Conservation (phyloP, 1,139 yeast species). For the Hyphopichia wangnamkhiaoensis region DNA sequence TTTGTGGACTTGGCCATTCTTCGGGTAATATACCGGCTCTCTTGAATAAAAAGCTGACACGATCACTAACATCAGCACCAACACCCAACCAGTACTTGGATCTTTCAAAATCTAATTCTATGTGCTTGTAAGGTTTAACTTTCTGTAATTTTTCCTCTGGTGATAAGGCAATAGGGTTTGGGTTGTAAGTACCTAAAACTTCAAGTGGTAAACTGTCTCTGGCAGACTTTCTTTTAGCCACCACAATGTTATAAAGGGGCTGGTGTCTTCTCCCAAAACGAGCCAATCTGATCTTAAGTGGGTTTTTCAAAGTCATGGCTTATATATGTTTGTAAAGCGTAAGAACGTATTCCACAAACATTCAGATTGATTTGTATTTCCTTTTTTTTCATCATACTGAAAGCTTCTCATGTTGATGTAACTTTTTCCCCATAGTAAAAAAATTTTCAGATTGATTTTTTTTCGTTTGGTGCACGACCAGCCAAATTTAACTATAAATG, state of each 20-base stretch:
- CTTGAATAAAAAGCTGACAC: constrained; percentile 74
- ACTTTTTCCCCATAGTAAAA: no score
- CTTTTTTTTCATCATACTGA: no score
- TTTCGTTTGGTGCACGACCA: no score
- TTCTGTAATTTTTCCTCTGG: constrained; percentile 54
- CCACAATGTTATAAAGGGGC: constrained; percentile 91
- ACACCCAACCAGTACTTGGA: constrained; percentile 98
- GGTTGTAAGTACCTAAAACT: constrained; percentile 92
- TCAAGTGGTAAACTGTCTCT: constrained; percentile 88
- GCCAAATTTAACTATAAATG: no score
- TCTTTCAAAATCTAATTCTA: constrained; percentile 81
- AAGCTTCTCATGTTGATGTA: no score
- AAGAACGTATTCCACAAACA: background rate
- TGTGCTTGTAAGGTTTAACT: constrained; percentile 71
- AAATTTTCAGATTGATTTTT: background rate
- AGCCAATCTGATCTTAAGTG: constrained; percentile 71
- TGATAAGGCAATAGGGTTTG: constrained; percentile 72
- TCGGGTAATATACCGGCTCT: constrained; percentile 78
- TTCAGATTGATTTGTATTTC: background rate
- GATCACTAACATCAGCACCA: constrained; percentile 94
- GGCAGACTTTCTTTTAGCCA: constrained; percentile 70
- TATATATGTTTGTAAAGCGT: background rate
- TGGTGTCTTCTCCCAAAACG: constrained; percentile 88
- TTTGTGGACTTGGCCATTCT: constrained; percentile 61
- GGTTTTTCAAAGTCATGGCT: constrained; percentile 17